Evolutionary conservation across 2,329 filamentous ascomycete species (phyloP).

Genomic region (Cordyceps cateniannulata): DNA sequence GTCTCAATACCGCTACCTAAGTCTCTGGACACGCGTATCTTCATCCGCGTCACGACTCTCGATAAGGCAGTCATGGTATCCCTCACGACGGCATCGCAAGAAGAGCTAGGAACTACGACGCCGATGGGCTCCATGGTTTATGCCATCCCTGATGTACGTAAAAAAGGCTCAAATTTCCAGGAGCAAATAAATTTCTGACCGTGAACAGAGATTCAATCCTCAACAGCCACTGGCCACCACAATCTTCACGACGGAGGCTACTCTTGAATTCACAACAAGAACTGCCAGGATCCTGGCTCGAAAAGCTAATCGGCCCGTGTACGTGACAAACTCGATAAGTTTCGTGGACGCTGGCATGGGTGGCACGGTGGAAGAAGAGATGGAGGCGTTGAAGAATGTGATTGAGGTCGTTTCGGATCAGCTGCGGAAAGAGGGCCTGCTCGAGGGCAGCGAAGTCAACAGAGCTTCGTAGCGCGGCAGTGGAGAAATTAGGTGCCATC

Average conservation of each 20-base stretch:
- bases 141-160: constrained; percentile 75
- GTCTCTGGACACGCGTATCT: constrained; percentile 54
- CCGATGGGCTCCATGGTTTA: constrained; percentile 88
- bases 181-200: background rate
- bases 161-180: background rate
- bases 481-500: too few species aligned
- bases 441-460: background rate
- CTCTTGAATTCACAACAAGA: constrained; percentile 79
- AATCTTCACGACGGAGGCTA: constrained; percentile 68
- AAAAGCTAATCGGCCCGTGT: constrained; percentile 67
- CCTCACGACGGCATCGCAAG: constrained; percentile 50
- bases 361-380: constrained; percentile 84
- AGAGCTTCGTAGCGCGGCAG: background rate
- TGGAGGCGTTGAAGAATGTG: constrained; percentile 75
- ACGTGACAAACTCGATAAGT: constrained; percentile 83
- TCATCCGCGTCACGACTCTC: constrained; percentile 52
- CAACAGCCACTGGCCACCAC: constrained; percentile 67
- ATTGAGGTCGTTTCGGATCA: constrained; percentile 54
- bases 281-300: constrained; percentile 78
- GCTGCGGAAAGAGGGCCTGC: constrained; percentile 19
- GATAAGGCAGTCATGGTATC: constrained; percentile 54
- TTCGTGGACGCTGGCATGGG: constrained; percentile 68
- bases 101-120: constrained; percentile 42
- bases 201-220: constrained; percentile 43
- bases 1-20: constrained; percentile 55